These are phyloP conservation scores for Wallacemonas rigidus DNA, from an alignment of 208 protist genomes.

Conservation along the genomic window DNA sequence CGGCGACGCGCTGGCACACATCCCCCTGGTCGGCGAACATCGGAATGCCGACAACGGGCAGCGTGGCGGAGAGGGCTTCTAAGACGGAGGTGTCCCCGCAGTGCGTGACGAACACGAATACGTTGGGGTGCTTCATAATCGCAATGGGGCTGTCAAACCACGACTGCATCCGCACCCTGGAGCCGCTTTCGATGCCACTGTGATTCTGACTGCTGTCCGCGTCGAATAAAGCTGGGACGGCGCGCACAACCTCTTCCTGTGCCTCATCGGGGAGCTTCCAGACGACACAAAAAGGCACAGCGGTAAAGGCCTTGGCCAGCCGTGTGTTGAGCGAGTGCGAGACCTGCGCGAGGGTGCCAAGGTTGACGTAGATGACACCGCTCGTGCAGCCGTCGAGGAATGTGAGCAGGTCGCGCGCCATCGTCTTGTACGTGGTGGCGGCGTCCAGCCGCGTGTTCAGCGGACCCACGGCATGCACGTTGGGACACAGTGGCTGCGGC, in stretches of 20 bases:
- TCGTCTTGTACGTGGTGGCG: slow-evolving; percentile 17
- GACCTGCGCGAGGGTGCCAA: slow-evolving; percentile 41
- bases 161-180: slow-evolving; percentile 11
- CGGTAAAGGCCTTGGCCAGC: slow-evolving; percentile 32
- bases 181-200: neutral
- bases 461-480: slow-evolving; percentile 49
- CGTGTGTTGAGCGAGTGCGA: slow-evolving; percentile 14
- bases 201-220: neutral
- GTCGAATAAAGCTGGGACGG: slow-evolving; percentile 1
- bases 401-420: slow-evolving; percentile 20
- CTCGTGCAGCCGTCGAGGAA: slow-evolving; percentile 43
- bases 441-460: slow-evolving; percentile 38
- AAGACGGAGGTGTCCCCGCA: slow-evolving; percentile 51
- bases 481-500: slow-evolving; percentile 52
- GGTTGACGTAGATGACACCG: slow-evolving; percentile 58
- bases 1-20: slow-evolving; percentile 56
- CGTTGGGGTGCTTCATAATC: slow-evolving; percentile 52
- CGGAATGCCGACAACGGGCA: slow-evolving; percentile 50
- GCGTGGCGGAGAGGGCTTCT: slow-evolving; percentile 41
- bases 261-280: slow-evolving; percentile 39
- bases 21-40: slow-evolving; percentile 58
- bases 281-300: slow-evolving; percentile 48
- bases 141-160: slow-evolving; percentile 35
- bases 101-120: slow-evolving; percentile 46
- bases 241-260: neutral